Evolutionary conservation across 2,329 filamentous ascomycete genomes (phyloP).

Genomic region (Sporothrix euskadiensis): DNA sequence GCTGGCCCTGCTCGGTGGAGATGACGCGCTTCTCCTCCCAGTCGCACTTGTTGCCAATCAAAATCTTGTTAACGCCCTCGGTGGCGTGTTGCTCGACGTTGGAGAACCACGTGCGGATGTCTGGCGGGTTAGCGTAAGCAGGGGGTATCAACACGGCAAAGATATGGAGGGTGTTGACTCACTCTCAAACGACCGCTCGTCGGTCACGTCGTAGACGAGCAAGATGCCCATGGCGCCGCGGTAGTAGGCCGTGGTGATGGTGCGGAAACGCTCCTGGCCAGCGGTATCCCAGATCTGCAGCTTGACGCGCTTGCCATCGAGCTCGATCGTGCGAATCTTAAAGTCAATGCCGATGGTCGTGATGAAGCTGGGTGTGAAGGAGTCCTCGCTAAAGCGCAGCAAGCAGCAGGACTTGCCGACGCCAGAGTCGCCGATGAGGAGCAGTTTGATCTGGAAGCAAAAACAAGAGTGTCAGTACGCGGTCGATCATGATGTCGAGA

Average conservation of each 20-base stretch:
- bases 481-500: background rate
- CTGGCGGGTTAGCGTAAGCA: conserved; percentile 48
- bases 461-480: background rate
- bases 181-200: conserved; percentile 95
- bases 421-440: conserved; percentile 94
- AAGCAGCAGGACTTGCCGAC: conserved; percentile 97
- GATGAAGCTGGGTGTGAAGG: conserved; percentile 96
- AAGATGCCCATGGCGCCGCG: conserved; percentile 97
- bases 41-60: conserved; percentile 99
- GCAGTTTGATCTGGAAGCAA: conserved; percentile 77
- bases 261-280: conserved; percentile 96
- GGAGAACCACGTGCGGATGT: conserved; percentile 99
- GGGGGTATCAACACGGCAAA: background rate
- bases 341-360: conserved; percentile 99
- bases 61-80: conserved; percentile 98
- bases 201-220: conserved; percentile 97
- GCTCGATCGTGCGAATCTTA: conserved; percentile 98
- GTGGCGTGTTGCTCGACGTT: conserved; percentile 98
- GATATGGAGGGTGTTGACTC: conserved; percentile 41
- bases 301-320: conserved; percentile 98
- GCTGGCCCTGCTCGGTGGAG: conserved; percentile 88
- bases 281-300: conserved; percentile 99
- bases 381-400: conserved; percentile 95
- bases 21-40: conserved; percentile 99
- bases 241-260: conserved; percentile 98